phyloP scores from a whole-genome alignment of 1,284 basidiomycete species.

The Vanrija sp. region DNA sequence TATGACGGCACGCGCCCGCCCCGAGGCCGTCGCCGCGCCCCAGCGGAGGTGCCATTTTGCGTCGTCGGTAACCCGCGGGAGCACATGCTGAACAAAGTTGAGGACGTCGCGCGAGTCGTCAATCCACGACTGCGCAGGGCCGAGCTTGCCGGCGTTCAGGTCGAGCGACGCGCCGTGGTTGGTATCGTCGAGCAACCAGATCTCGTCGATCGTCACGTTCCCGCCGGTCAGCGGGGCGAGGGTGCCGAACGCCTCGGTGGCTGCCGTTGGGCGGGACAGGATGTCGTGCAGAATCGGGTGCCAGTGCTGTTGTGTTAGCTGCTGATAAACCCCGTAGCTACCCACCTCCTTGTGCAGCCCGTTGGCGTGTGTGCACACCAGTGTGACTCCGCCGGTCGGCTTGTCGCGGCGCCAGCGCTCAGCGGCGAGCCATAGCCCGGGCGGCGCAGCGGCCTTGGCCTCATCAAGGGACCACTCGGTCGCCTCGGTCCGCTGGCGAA shows the following conservation, averaged over 20 bases:
- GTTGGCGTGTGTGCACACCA: slow-evolving; percentile 73
- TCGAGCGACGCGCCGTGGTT: slow-evolving; percentile 72
- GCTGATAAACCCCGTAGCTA: background rate
- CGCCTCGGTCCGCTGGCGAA: slow-evolving; percentile 3
- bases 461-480: slow-evolving; percentile 5
- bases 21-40: background rate
- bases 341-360: slow-evolving; percentile 76
- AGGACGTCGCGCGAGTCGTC: slow-evolving; percentile 48
- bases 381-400: slow-evolving; percentile 53
- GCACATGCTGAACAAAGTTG: slow-evolving; percentile 48
- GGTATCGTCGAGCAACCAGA: slow-evolving; percentile 73
- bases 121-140: slow-evolving; percentile 32
- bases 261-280: slow-evolving; percentile 14
- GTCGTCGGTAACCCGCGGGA: slow-evolving; percentile 38
- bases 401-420: slow-evolving; percentile 18
- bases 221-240: background rate
- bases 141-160: slow-evolving; percentile 59
- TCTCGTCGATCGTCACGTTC: slow-evolving; percentile 58
- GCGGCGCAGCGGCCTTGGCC: slow-evolving; percentile 29
- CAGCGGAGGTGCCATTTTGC: slow-evolving; percentile 10
- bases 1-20: slow-evolving; percentile 38
- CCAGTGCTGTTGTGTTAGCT: slow-evolving; percentile 49
- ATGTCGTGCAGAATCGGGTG: slow-evolving; percentile 60
- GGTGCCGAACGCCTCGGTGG: slow-evolving; percentile 4
- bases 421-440: slow-evolving; percentile 39